These are phyloP conservation scores for Mycena maculata DNA, from an alignment of 768 basidiomycete genomes.

Conservation along the genomic window DNA sequence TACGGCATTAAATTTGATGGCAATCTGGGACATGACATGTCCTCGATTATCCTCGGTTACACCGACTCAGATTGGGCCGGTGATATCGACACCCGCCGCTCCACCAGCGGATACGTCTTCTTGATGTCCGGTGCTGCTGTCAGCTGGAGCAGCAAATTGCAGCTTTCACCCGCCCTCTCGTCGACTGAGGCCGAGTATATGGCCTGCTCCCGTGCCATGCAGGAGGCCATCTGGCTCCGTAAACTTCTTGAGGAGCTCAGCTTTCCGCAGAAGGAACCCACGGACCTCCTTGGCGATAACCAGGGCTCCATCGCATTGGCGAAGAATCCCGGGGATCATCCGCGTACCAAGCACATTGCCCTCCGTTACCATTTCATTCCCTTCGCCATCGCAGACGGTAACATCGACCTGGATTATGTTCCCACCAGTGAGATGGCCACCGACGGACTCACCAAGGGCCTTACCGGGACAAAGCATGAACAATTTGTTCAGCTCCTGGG, in stretches of 20 bases:
- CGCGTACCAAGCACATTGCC: conserved; percentile 48
- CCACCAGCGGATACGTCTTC: conserved; percentile 42
- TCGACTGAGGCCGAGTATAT: conserved; percentile 59
- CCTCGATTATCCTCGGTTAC: conserved; percentile 10
- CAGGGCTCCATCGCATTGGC: conserved; percentile 37
- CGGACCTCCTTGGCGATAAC: conserved; percentile 31
- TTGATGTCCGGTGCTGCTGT: conserved; percentile 48
- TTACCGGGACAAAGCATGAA: conserved; percentile 1
- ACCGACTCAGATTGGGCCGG: conserved; percentile 37
- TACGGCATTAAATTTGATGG: conserved; percentile 36
- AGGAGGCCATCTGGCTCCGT: conserved; percentile 40
- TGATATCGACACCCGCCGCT: conserved; percentile 30
- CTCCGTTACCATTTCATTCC: conserved; percentile 46
- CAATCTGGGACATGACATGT: conserved; percentile 17
- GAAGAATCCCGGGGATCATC: conserved; percentile 40
- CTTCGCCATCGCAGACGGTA: neutral
- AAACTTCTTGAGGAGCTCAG: conserved; percentile 34
- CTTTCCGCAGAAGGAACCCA: conserved; percentile 1
- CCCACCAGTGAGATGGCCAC: neutral
- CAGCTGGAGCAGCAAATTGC: conserved; percentile 47
- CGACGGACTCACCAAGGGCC: conserved; percentile 1
- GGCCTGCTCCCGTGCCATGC: conserved; percentile 39
- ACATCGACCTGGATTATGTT: conserved; percentile 8
- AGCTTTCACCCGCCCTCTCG: conserved; percentile 41
- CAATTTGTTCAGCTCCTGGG: neutral